Evolutionary conservation across 306 rosid species (phyloP), one percentile per base, ranked within the genome.

Genomic region (Cyamopsis tetragonoloba): DNA sequence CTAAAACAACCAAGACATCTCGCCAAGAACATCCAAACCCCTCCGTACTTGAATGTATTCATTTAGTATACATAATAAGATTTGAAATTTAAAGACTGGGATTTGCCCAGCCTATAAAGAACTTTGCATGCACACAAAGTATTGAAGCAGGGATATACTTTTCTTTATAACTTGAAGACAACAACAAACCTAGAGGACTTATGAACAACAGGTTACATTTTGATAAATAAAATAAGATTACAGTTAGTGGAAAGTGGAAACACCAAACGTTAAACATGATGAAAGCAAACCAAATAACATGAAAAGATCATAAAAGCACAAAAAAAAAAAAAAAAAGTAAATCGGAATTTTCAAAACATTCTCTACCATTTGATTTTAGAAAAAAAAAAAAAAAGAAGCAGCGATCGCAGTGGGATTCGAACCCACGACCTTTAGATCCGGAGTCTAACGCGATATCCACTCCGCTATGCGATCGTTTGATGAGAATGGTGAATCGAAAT

Each of bases 341-440:
- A 41, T 13, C 2, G 2, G 3, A 20, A 20, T n/a, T 23, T 58
- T 35, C 28, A 10, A n/a, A 26, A 38, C 2, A 26, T 8, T 14
- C 9, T 6, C 30, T 6, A 5, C 20, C 3, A 11, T 10, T 11
- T n/a, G n/a, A n/a, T n/a, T n/a, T n/a, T n/a, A n/a, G 12, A 15
- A 44, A 13, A 66, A 49, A n/a, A 10, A 44, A 6, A 10, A 2
- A 62, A 55, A 26, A 19, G 12, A 20, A 5, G 0, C 32, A 1
- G 12, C 42, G 92, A 89, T 86, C 98, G 83, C 98, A 92, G 98
- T 89, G 98, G 96, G 98, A 86, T 4, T 89, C 86, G 91, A 89
- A 92, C 92, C 96, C 95, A 89, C 98, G 92, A 85, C 96, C 96
- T 89, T 85, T 92, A 92, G 98, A 92, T 86, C 3, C 96, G 96